Percentiles rank a stretch among this genome's conserved stretches.
phyloP scores from a whole-genome alignment of 192 early-diverging fungal genomes.

The Linnemannia exigua region DNA sequence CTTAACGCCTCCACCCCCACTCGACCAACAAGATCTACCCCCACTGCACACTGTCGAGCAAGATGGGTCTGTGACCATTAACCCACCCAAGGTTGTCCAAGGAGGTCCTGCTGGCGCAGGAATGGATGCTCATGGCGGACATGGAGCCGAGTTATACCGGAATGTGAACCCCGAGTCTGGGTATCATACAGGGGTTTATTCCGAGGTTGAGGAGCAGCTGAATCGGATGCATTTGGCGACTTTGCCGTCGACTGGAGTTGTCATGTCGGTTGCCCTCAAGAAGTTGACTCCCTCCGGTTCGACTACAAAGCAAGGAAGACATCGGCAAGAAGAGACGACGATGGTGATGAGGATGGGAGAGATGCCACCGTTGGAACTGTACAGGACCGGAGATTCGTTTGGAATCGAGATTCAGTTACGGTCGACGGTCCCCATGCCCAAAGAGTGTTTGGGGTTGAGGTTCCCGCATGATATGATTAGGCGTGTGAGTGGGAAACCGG shows the following conservation, averaged over 20 bases:
- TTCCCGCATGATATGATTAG: constrained; percentile 46
- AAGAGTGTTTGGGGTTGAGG: constrained; percentile 31
- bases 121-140: background rate
- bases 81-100: constrained; percentile 16
- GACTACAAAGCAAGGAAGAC: background rate
- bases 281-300: constrained; percentile 6
- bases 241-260: constrained; percentile 20
- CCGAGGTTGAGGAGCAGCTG: constrained; percentile 34
- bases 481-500: constrained; percentile 23
- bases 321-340: background rate
- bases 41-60: constrained; percentile 7
- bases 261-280: constrained; percentile 28
- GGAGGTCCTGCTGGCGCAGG: background rate
- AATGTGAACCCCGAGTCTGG: constrained; percentile 42
- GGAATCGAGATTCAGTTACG: constrained; percentile 20
- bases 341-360: too few relatives aligned
- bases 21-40: constrained; percentile 40
- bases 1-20: constrained; percentile 28
- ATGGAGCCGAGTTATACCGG: background rate
- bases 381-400: constrained; percentile 46
- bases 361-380: constrained; percentile 12
- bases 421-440: constrained; percentile 15
- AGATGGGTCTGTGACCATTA: constrained; percentile 21
- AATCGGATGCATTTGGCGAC: constrained; percentile 19
- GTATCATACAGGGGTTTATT: constrained; percentile 30